Conservation (phyloP, 495 filamentous ascomycete species). For the Chaetomium fimeti region DNA sequence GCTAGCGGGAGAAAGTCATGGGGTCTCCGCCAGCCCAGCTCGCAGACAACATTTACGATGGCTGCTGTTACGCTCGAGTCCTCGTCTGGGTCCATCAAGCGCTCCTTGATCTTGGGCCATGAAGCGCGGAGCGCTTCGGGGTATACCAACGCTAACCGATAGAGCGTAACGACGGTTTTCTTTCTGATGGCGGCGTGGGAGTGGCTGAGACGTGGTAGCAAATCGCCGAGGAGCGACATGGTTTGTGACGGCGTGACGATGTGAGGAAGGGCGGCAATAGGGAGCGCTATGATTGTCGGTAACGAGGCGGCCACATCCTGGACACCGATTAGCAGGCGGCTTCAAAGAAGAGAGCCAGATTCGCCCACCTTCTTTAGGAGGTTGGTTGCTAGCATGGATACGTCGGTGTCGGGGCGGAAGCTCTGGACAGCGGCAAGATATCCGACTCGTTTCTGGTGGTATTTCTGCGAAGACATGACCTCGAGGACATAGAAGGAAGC, state of each 20-base stretch:
- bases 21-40: conserved; percentile 89
- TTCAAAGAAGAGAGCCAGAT: neutral
- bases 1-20: conserved; percentile 91
- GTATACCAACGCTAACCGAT: conserved; percentile 87
- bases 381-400: conserved; percentile 96
- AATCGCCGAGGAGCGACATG: conserved; percentile 79
- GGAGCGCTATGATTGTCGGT: conserved; percentile 74
- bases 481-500: conserved; percentile 96
- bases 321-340: conserved; percentile 19
- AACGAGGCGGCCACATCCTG: conserved; percentile 78
- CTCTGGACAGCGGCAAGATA: conserved; percentile 97
- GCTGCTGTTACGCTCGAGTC: conserved; percentile 93
- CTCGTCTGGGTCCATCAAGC: conserved; percentile 84
- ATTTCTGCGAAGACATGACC: conserved; percentile 95
- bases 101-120: conserved; percentile 95
- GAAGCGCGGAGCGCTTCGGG: conserved; percentile 87
- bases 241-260: conserved; percentile 88
- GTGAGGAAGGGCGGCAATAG: conserved; percentile 83
- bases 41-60: conserved; percentile 94
- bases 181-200: conserved; percentile 80
- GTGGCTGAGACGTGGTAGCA: conserved; percentile 82
- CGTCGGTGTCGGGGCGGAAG: conserved; percentile 92
- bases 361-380: conserved; percentile 80
- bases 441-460: conserved; percentile 89
- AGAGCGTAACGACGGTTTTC: conserved; percentile 91